phyloP scores from a whole-genome alignment of 306 rosid species.

The Styphnolobium japonicum region DNA sequence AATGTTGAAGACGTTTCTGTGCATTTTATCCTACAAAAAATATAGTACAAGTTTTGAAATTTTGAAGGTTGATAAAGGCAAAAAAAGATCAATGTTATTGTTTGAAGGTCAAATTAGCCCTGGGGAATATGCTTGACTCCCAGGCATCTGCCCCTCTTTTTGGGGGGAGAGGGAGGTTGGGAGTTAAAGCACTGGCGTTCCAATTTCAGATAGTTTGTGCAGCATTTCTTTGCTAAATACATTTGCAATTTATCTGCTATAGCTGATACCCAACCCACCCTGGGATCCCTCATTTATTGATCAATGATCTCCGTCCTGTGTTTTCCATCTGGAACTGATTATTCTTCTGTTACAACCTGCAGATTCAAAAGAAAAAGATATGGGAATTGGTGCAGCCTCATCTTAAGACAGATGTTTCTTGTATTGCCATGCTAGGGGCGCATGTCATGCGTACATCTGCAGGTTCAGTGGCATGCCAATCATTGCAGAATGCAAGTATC shows the following conservation, averaged over 20 bases:
- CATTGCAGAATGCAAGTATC: slow-evolving; percentile 56
- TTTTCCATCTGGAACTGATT: not conserved
- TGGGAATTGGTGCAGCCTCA: slow-evolving; percentile 85
- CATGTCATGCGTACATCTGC: slow-evolving; percentile 65
- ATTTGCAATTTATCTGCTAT: not conserved
- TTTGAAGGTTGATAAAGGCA: no score
- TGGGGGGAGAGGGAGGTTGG: no score
- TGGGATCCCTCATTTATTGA: not conserved
- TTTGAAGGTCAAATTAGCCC: no score
- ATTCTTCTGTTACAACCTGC: slow-evolving; percentile 30
- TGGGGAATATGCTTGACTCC: no score
- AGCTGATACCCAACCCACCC: not conserved
- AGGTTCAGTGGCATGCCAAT: slow-evolving; percentile 52
- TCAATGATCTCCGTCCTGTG: not conserved
- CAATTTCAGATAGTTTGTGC: not conserved
- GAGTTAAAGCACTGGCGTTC: not conserved
- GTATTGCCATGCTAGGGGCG: slow-evolving; percentile 57
- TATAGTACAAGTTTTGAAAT: no score
- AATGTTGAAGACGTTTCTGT: no score
- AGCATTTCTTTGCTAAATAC: not conserved
- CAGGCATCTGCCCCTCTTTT: no score
- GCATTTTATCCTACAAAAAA: no score
- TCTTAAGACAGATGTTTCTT: slow-evolving; percentile 61
- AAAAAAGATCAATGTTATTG: no score
- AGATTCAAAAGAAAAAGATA: slow-evolving; percentile 77